Base-by-base conservation (phyloP, 345 rosid species). In the Laguncularia racemosa region DNA sequence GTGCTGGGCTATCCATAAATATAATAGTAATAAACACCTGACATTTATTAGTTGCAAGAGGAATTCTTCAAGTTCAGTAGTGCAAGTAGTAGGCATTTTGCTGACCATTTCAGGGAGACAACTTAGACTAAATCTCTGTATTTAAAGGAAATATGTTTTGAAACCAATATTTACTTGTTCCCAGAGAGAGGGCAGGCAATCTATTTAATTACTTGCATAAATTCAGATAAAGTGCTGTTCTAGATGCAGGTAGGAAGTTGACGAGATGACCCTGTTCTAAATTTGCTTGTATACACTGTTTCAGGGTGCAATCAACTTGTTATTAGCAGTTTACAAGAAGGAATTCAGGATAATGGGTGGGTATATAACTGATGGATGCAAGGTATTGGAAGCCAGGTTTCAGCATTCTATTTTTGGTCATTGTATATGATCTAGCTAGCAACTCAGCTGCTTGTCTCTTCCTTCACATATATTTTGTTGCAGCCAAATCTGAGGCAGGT, bases 301-400 rank as follows among this genome's bases (percentile, higher is more conserved):
- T 48, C 73, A 93, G 97, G 99, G 97, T 75, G 99, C 99, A 55
- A 85, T 93, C 65, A 84, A 89, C 72, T 74, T 93, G 78, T 64
- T 93, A 65, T 67, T 87, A 73, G 78, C 88, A 44, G 91, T 87
- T 28, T 93, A 93, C 76, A 87, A 84, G 85, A 87, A 85, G 75
- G 90, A 87, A 71, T 69, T 93, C 60, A 76, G 74, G 53, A 62
- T 73, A 23, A 40, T 77, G 68, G 84, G 78, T 40, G 86, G 80
- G 57, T 93, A 84, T 74, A 77, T 89, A 82, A 85, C 91, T 12
- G 65, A 82, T 65, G 81, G 72, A 67, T 74, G 96, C 88, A 81
- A 87, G 91, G 97, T 93, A 52, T 57, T 60, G 40, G 9, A 53
- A 16, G 48, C 45, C 23, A 33, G 38, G n/a, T 54, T 20, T 55